These are phyloP conservation scores for Candida awuae DNA, from an alignment of 805 yeast species.

Conservation along the genomic window DNA sequence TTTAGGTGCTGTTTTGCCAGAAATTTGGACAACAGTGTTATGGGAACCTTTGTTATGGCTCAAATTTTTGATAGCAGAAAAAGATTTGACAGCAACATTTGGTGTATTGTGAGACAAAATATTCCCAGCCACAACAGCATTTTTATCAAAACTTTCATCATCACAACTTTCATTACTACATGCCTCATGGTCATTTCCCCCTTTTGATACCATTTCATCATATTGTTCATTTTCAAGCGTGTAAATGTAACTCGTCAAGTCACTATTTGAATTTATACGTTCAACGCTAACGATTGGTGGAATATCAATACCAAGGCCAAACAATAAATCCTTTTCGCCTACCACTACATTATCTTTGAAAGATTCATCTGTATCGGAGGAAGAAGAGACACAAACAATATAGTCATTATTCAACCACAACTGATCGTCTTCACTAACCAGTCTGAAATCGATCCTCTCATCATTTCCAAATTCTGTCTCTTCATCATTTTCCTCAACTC, in stretches of 20 bases:
- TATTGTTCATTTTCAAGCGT: conserved; percentile 3
- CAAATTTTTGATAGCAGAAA: no score
- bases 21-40: neutral
- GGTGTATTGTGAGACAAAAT: no score
- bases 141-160: neutral
- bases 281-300: neutral
- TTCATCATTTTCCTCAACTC: neutral
- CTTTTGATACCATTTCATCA: neutral
- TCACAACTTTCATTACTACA: neutral
- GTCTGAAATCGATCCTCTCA: neutral
- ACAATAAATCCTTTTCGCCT: conserved; percentile 1
- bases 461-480: neutral
- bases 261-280: no score
- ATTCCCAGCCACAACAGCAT: neutral
- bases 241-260: conserved; percentile 1
- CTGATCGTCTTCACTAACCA: neutral
- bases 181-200: neutral
- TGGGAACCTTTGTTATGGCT: no score
- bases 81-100: no score
- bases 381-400: neutral
- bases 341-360: neutral
- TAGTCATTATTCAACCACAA: neutral
- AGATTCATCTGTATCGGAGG: neutral
- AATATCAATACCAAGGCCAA: conserved; percentile 2
- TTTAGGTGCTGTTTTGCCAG: neutral